A percentile compares a stretch with the other conserved stretches of the same genome.
Conservation (phyloP, 768 basidiomycete genomes). For the Suillus fuscotomentosus region DNA sequence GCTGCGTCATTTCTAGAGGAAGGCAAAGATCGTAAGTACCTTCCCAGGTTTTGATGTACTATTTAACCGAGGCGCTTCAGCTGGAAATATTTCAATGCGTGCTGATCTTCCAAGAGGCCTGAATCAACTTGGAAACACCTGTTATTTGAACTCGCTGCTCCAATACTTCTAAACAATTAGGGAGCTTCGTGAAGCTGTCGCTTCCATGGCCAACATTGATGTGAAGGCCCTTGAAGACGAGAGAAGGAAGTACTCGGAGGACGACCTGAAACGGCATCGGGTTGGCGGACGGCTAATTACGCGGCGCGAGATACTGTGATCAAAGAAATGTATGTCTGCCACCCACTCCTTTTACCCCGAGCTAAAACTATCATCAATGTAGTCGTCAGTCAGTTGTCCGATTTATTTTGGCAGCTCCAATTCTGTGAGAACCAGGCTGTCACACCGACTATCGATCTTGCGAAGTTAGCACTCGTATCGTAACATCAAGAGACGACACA, state of each 20-base stretch:
- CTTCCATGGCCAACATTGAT: slow-evolving; percentile 53
- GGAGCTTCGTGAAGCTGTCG: slow-evolving; percentile 77
- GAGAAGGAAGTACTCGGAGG: slow-evolving; percentile 75
- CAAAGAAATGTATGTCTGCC: slow-evolving; percentile 69
- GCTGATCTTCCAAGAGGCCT: slow-evolving; percentile 81
- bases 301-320: slow-evolving; percentile 75
- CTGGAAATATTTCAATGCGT: slow-evolving; percentile 60
- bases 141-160: slow-evolving; percentile 79
- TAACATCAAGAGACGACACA: slow-evolving; percentile 87
- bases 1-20: slow-evolving; percentile 62
- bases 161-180: slow-evolving; percentile 96
- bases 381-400: slow-evolving; percentile 82
- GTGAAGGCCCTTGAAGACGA: slow-evolving; percentile 61
- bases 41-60: background rate
- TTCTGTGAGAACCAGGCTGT: slow-evolving; percentile 63
- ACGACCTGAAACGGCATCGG: slow-evolving; percentile 78
- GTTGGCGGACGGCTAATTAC: slow-evolving; percentile 88
- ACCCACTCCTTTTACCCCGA: slow-evolving; percentile 2
- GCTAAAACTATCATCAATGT: slow-evolving; percentile 13
- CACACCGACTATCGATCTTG: slow-evolving; percentile 82
- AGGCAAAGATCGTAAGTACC: slow-evolving; percentile 73
- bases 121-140: slow-evolving; percentile 87
- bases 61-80: slow-evolving; percentile 33
- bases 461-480: slow-evolving; percentile 88
- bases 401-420: slow-evolving; percentile 77